Conservation (phyloP, 1,284 basidiomycete genomes). For the Lentinula novae-zelandiae region DNA sequence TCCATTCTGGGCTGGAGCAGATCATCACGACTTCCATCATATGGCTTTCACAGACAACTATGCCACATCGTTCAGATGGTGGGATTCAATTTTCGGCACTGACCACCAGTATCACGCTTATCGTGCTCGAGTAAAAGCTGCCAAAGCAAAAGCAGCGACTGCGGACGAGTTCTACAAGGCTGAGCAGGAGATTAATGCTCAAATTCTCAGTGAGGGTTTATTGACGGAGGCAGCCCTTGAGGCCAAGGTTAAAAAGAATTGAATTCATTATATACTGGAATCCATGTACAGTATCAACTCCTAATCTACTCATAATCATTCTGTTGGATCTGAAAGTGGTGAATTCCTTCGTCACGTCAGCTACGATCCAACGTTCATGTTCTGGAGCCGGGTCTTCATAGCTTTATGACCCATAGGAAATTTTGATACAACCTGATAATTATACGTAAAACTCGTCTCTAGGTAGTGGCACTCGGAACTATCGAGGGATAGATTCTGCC, state of each 20-base stretch:
- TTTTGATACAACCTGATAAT: too few relatives aligned
- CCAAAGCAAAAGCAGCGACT: slow-evolving; percentile 40
- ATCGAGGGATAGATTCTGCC: too few relatives aligned
- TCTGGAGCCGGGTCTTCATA: too few relatives aligned
- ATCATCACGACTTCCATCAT: slow-evolving; percentile 97
- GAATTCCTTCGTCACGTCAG: too few relatives aligned
- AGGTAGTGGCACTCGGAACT: too few relatives aligned
- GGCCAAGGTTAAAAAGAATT: slow-evolving; percentile 9
- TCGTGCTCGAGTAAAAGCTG: slow-evolving; percentile 59
- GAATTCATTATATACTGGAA: background rate
- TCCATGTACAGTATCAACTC: too few relatives aligned
- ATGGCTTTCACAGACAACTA: slow-evolving; percentile 91
- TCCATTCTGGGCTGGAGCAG: slow-evolving; percentile 98
- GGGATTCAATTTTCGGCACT: slow-evolving; percentile 84
- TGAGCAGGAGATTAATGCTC: slow-evolving; percentile 56
- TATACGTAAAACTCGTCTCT: too few relatives aligned
- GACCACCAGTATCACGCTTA: slow-evolving; percentile 83
- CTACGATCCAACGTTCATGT: too few relatives aligned
- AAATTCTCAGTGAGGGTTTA: slow-evolving; percentile 70
- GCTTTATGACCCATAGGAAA: too few relatives aligned
- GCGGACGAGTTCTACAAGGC: slow-evolving; percentile 49
- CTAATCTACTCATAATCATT: too few relatives aligned
- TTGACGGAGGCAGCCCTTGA: slow-evolving; percentile 65
- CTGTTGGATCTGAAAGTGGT: too few relatives aligned
- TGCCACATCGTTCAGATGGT: slow-evolving; percentile 93